phyloP scores from a whole-genome alignment of 495 filamentous ascomycete genomes.

The Oidiodendron maius region DNA sequence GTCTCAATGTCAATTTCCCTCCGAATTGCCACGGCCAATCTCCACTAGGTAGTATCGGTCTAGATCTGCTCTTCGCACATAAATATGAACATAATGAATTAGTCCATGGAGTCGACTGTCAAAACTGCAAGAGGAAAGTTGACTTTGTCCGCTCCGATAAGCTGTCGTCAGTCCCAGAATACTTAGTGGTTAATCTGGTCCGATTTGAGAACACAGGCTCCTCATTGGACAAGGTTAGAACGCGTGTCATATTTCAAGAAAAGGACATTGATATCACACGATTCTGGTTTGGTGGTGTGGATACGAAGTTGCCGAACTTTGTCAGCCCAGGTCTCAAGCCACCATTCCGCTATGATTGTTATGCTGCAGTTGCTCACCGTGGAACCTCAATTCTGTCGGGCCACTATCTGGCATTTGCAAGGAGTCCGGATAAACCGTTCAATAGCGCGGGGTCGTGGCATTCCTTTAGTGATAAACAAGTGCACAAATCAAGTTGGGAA shows the following conservation, averaged over 20 bases:
- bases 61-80: background rate
- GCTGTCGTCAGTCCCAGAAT: background rate
- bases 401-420: conserved; percentile 33
- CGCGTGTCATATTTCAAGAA: background rate
- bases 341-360: conserved; percentile 35
- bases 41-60: background rate
- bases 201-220: background rate
- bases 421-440: conserved; percentile 7
- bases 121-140: background rate
- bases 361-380: conserved; percentile 37
- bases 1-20: background rate
- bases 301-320: background rate
- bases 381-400: conserved; percentile 21
- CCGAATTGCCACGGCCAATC: background rate
- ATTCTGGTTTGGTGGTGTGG: conserved; percentile 12
- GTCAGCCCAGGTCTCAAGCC: conserved; percentile 13
- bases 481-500: background rate
- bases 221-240: background rate
- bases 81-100: background rate
- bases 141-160: background rate
- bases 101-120: background rate
- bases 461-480: conserved; percentile 7
- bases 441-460: conserved; percentile 10
- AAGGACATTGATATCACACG: conserved; percentile 27
- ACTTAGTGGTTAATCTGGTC: background rate